Conservation (phyloP, 1,139 yeast genomes). For the Blastobotrys aristatus region DNA sequence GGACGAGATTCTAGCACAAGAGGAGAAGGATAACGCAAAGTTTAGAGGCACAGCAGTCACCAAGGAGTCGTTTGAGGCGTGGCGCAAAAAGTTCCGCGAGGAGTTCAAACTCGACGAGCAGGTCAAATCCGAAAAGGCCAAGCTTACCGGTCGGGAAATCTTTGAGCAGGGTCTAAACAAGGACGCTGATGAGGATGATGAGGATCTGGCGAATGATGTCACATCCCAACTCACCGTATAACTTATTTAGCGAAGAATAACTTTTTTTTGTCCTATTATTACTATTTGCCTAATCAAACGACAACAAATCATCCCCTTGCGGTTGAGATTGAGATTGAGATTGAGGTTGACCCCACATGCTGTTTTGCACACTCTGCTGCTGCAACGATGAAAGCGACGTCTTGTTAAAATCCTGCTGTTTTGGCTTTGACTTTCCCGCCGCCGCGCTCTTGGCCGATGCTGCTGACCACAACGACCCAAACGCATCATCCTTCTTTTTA, state of each 20-base stretch:
- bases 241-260: constrained; percentile 14
- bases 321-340: not conserved
- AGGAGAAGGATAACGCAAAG: constrained; percentile 72
- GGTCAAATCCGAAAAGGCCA: constrained; percentile 38
- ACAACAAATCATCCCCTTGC: constrained; percentile 25
- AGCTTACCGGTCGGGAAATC: constrained; percentile 80
- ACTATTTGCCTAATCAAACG: constrained; percentile 16
- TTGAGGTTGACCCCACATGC: constrained; percentile 29
- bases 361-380: constrained; percentile 29
- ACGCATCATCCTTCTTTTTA: constrained; percentile 55
- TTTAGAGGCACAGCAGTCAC: constrained; percentile 77
- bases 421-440: no score
- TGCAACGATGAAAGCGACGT: constrained; percentile 29
- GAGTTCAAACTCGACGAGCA: constrained; percentile 48
- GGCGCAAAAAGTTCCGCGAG: constrained; percentile 63
- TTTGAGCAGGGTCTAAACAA: constrained; percentile 85
- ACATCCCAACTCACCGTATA: no score
- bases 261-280: not conserved
- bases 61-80: constrained; percentile 55
- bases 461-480: constrained; percentile 70
- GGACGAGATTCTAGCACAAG: constrained; percentile 49
- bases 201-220: constrained; percentile 5
- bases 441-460: constrained; percentile 46
- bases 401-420: constrained; percentile 4
- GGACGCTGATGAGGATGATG: constrained; percentile 45